Conservation (phyloP, 257 asterid genomes). For the Jasminum sambac region DNA sequence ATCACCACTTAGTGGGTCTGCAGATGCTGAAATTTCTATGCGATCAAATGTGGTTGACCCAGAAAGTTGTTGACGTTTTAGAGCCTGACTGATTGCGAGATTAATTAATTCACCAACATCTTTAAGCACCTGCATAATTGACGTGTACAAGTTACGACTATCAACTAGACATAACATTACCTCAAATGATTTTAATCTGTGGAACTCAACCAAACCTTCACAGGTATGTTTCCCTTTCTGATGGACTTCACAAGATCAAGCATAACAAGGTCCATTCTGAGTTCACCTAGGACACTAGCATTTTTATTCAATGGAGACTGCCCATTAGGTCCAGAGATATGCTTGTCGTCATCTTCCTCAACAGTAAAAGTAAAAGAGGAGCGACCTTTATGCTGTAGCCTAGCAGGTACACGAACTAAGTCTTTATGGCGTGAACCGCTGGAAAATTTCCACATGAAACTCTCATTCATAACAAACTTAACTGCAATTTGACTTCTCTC, state of each 20-base stretch:
- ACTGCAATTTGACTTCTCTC: slow-evolving; percentile 66
- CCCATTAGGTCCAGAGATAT: slow-evolving; percentile 41
- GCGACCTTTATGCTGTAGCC: slow-evolving; percentile 61
- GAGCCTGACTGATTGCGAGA: slow-evolving; percentile 73
- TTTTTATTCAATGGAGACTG: slow-evolving; percentile 55
- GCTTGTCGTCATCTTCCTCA: slow-evolving; percentile 63
- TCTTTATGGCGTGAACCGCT: slow-evolving; percentile 45
- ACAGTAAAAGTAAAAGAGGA: slow-evolving; percentile 75
- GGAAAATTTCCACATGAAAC: slow-evolving; percentile 46
- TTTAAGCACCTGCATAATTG: slow-evolving; percentile 69
- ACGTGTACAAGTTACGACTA: slow-evolving; percentile 21
- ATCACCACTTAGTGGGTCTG: slow-evolving; percentile 85
- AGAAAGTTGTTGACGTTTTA: slow-evolving; percentile 77
- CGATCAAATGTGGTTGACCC: slow-evolving; percentile 90
- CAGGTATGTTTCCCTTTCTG: slow-evolving; percentile 83
- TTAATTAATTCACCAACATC: slow-evolving; percentile 78
- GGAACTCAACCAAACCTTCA: slow-evolving; percentile 54
- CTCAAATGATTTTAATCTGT: slow-evolving; percentile 7
- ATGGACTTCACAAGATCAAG: slow-evolving; percentile 82
- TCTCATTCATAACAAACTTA: slow-evolving; percentile 64
- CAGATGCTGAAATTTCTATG: slow-evolving; percentile 60
- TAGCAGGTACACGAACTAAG: slow-evolving; percentile 87
- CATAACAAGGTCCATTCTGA: slow-evolving; percentile 65
- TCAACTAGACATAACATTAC: slow-evolving; percentile 9
- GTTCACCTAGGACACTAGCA: slow-evolving; percentile 59